These are phyloP conservation scores for Annona cherimola DNA, from an alignment of 164 flowering plant genomes.

Conservation along the genomic window DNA sequence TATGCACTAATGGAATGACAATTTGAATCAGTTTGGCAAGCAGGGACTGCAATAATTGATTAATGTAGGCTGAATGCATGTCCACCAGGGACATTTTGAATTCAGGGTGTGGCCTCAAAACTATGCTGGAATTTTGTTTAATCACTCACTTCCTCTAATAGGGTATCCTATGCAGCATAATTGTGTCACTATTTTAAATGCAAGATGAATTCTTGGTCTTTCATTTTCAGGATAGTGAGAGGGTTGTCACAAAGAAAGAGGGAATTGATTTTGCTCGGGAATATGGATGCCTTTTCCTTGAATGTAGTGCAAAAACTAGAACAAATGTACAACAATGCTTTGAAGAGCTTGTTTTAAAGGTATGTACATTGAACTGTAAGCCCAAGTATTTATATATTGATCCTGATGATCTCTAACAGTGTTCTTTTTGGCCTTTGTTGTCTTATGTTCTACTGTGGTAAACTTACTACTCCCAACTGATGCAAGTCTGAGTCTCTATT, in stretches of 20 bases:
- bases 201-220: not conserved
- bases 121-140: not conserved
- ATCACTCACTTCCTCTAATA: not conserved
- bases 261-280: slow-evolving; percentile 77
- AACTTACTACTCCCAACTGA: too few species aligned
- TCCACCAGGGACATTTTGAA: not conserved
- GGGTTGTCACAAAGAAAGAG: slow-evolving; percentile 74
- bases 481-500: too few species aligned
- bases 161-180: not conserved
- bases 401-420: too few species aligned
- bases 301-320: slow-evolving; percentile 85
- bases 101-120: not conserved
- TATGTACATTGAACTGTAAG: slow-evolving; percentile 10
- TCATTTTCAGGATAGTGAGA: slow-evolving; percentile 58
- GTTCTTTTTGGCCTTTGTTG: too few species aligned
- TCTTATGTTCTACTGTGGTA: too few species aligned
- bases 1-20: not conserved
- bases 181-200: not conserved
- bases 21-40: not conserved
- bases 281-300: slow-evolving; percentile 71
- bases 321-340: slow-evolving; percentile 74
- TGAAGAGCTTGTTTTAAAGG: slow-evolving; percentile 83
- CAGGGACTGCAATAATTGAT: not conserved
- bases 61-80: not conserved
- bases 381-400: too few species aligned